Conservation (phyloP, 75 land plant species). For the Ceratopteris richardii region DNA sequence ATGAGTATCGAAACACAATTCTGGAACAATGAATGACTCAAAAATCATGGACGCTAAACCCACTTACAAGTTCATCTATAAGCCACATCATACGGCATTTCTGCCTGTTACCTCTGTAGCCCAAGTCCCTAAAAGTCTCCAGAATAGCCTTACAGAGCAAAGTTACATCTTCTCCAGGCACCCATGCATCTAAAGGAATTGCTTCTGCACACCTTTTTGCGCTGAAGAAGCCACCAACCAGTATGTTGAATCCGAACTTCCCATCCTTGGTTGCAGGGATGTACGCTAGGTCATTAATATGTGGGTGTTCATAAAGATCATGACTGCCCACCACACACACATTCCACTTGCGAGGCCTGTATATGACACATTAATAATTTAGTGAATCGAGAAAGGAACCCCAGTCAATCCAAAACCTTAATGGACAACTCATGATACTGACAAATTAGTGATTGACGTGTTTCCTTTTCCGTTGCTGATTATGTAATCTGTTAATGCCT, state of each 20-base stretch:
- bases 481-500: slow-evolving; percentile 56
- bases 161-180: slow-evolving; percentile 63
- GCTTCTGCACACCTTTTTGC: slow-evolving; percentile 93
- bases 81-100: slow-evolving; percentile 99
- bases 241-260: slow-evolving; percentile 76
- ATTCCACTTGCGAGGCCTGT: slow-evolving; percentile 98
- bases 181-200: slow-evolving; percentile 93
- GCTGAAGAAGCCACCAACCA: slow-evolving; percentile 97
- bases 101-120: slow-evolving; percentile 84
- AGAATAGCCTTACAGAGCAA: slow-evolving; percentile 65
- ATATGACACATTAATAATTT: background rate
- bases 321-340: slow-evolving; percentile 91
- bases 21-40: too few relatives aligned
- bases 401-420: background rate
- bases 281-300: slow-evolving; percentile 98
- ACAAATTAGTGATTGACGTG: slow-evolving; percentile 39
- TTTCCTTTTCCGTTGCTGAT: slow-evolving; percentile 70
- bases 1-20: too few relatives aligned
- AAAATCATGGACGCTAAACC: background rate
- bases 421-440: background rate
- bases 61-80: slow-evolving; percentile 89
- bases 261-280: slow-evolving; percentile 87
- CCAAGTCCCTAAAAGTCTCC: slow-evolving; percentile 84
- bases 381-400: background rate
- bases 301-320: slow-evolving; percentile 94